A percentile compares a stretch with the other conserved stretches of the same genome.
These are phyloP conservation scores for Xylaria sp. DNA, from an alignment of 2,329 filamentous ascomycete genomes.

Conservation along the genomic window DNA sequence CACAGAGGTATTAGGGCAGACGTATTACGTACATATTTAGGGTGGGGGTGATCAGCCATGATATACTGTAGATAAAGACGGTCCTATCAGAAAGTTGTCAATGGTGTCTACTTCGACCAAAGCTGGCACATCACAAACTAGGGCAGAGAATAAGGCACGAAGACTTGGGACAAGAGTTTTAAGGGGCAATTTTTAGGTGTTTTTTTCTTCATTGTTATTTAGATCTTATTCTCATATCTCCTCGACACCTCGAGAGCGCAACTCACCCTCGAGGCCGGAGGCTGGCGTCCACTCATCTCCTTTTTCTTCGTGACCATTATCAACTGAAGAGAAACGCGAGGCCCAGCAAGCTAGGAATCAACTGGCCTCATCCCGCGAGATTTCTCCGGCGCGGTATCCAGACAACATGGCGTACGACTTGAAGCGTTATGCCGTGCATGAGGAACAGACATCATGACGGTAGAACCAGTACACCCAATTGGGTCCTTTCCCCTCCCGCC, in stretches of 20 bases:
- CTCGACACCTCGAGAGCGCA: conserved; percentile 24
- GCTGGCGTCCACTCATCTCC: conserved; percentile 26
- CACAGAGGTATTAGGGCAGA: background rate
- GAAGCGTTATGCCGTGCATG: conserved; percentile 19
- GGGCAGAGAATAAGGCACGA: background rate
- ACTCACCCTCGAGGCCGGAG: conserved; percentile 28
- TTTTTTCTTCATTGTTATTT: conserved; percentile 13
- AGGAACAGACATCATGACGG: conserved; percentile 6
- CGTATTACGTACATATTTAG: background rate
- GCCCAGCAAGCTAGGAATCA: conserved; percentile 22
- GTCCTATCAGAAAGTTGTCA: background rate
- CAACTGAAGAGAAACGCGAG: conserved; percentile 1
- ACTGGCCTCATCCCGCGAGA: conserved; percentile 20
- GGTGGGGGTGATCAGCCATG: background rate
- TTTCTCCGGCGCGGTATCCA: conserved; percentile 14
- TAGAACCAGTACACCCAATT: conserved; percentile 16
- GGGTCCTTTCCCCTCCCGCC: conserved; percentile 10
- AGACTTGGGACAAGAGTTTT: background rate
- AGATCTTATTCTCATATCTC: conserved; percentile 14
- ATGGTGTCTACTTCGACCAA: background rate
- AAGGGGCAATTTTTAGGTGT: conserved; percentile 15
- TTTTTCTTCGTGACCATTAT: conserved; percentile 9
- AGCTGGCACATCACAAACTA: background rate
- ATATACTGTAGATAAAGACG: background rate
- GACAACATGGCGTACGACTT: conserved; percentile 29